Percentiles rank a stretch among this genome's conserved stretches.
Conservation (phyloP, 2,329 filamentous ascomycete species). For the Curvularia lunata region DNA sequence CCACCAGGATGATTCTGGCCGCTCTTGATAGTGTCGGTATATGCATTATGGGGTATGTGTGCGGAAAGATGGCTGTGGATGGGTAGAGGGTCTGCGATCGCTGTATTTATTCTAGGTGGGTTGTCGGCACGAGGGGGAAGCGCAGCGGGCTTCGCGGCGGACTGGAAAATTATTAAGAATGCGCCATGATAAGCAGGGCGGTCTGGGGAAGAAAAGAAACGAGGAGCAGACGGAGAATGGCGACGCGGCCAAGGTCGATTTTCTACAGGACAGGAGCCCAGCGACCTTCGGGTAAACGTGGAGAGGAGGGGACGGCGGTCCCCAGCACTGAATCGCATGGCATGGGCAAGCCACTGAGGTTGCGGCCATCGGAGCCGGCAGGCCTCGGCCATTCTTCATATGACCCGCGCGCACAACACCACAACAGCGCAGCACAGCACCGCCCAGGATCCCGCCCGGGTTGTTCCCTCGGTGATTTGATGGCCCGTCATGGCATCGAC, state of each 20-base stretch:
- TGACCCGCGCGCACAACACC: background rate
- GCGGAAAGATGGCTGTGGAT: conserved; percentile 1
- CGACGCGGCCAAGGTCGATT: conserved; percentile 2
- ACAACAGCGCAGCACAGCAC: background rate
- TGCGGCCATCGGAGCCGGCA: conserved; percentile 16
- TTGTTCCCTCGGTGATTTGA: conserved; percentile 12
- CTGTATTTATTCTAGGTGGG: conserved; percentile 11
- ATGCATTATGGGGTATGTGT: conserved; percentile 28
- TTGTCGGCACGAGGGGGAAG: conserved; percentile 29
- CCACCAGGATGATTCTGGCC: conserved; percentile 91
- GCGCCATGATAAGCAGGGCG: conserved; percentile 19
- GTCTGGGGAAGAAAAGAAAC: background rate
- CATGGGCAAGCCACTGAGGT: background rate
- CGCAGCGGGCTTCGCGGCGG: conserved; percentile 31
- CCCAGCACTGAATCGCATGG: too few relatives aligned
- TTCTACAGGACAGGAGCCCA: conserved; percentile 2
- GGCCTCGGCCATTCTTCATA: conserved; percentile 12
- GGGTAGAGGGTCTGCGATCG: conserved; percentile 1
- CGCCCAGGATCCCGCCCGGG: conserved; percentile 1
- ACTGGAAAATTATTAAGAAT: conserved; percentile 29
- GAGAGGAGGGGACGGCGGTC: conserved; percentile 11
- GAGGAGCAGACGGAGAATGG: conserved; percentile 1
- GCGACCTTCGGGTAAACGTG: conserved; percentile 13
- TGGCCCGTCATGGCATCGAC: background rate
- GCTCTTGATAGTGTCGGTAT: conserved; percentile 60